Base-by-base conservation (phyloP, 768 basidiomycete species). In the Kwoniella newhampshirensis region DNA sequence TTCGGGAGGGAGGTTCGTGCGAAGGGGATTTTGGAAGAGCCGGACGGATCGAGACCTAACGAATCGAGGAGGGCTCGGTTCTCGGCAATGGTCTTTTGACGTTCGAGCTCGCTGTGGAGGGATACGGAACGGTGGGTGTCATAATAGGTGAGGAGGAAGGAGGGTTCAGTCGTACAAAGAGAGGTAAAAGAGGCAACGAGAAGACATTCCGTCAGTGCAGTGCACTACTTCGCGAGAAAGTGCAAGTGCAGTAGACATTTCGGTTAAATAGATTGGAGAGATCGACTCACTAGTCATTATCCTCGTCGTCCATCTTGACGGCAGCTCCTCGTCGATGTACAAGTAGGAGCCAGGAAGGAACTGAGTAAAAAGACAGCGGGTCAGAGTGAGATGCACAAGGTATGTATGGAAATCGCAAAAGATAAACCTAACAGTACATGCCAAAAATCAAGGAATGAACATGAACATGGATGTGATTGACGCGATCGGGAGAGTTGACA, bases 41-140 rank as follows among this genome's bases (percentile, higher is more conserved):
- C 68, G 25, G 37, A 44, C 1, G 60, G 57, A 46, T 73, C 68
- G 20, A 77, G 57, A 6, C 75, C 75, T 20, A 77, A 62, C 17
- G 64, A 66, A 40, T 73, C 69, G 46, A 77, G 67, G 13, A 77
- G 63, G 0, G 46, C 51, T 44, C 66, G 64, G 46, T 77, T 77
- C 41, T 68, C 67, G 4, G 70, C 70, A 27, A 77, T 77, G 28
- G 59, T 73, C 47, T 69, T 66, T 40, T 68, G 74, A 17, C 75
- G 67, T 60, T 77, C 75, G 32, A 65, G 53, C 57, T 77, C 75
- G 61, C 73, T 74, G 28, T 0, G 23, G 21, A 17, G 46, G 11
- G 12, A 21, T 48, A 28, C 17, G 4, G 36, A 21, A 23, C 17
- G 26, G 3, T 21, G 4, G 39, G 20, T 25, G 25, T n/a, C 13